A percentile compares a stretch with the other conserved stretches of the same genome.
phyloP scores from a whole-genome alignment of 2,329 filamentous ascomycete genomes.

The Trichoderma sp. region DNA sequence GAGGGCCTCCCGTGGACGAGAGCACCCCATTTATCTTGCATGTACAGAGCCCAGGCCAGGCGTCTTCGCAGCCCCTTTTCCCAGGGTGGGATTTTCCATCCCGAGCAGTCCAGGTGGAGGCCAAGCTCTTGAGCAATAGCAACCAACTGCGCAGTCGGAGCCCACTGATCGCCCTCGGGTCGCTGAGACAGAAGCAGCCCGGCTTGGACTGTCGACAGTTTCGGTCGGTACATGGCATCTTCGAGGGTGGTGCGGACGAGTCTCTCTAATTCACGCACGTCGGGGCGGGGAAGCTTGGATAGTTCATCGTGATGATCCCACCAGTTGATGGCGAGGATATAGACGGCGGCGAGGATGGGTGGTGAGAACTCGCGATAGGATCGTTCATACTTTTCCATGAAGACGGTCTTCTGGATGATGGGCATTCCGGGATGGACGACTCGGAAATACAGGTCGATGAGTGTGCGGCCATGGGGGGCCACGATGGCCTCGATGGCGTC shows the following conservation, averaged over 20 bases:
- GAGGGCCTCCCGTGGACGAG: slow-evolving; percentile 84
- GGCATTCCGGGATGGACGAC: slow-evolving; percentile 80
- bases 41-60: slow-evolving; percentile 87
- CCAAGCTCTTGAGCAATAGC: slow-evolving; percentile 86
- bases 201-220: slow-evolving; percentile 78
- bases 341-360: slow-evolving; percentile 75
- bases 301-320: slow-evolving; percentile 75
- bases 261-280: slow-evolving; percentile 72
- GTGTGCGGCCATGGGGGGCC: slow-evolving; percentile 70
- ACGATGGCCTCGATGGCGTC: slow-evolving; percentile 76
- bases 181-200: slow-evolving; percentile 73
- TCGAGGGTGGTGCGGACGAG: slow-evolving; percentile 72
- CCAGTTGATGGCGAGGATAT: slow-evolving; percentile 85
- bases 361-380: slow-evolving; percentile 75
- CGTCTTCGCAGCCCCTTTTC: slow-evolving; percentile 82
- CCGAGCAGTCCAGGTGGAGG: slow-evolving; percentile 81
- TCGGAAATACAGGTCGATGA: slow-evolving; percentile 80
- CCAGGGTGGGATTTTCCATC: slow-evolving; percentile 87
- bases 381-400: slow-evolving; percentile 74
- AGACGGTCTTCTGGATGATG: slow-evolving; percentile 78
- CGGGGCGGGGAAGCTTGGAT: slow-evolving; percentile 64
- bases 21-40: slow-evolving; percentile 91
- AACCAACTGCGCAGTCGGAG: slow-evolving; percentile 82
- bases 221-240: slow-evolving; percentile 78
- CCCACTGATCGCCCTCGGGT: slow-evolving; percentile 78